phyloP scores from a whole-genome alignment of 1,139 yeast genomes.

The Spencermartinsiella ligniputridi region DNA sequence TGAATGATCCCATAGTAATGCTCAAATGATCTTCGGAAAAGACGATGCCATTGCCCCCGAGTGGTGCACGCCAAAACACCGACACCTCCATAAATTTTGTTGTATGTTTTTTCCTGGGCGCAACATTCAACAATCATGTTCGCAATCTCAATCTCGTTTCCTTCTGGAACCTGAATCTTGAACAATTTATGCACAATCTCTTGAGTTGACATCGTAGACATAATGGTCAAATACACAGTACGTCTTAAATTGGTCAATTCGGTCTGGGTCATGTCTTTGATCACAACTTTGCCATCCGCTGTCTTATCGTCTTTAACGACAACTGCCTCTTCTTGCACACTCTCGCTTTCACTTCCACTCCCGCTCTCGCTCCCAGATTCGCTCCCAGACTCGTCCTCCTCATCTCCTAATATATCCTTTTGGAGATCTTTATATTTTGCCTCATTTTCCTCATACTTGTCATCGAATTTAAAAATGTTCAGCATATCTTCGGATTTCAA shows the following conservation, averaged over 20 bases:
- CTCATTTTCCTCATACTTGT: slow-evolving; percentile 50
- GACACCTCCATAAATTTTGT: slow-evolving; percentile 78
- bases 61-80: slow-evolving; percentile 61
- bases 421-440: slow-evolving; percentile 38
- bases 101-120: slow-evolving; percentile 81
- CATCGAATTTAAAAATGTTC: slow-evolving; percentile 51
- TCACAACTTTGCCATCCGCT: slow-evolving; percentile 18
- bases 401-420: slow-evolving; percentile 45
- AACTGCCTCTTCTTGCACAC: slow-evolving; percentile 18
- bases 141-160: slow-evolving; percentile 43
- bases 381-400: slow-evolving; percentile 24
- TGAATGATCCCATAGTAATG: slow-evolving; percentile 57
- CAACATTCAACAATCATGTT: slow-evolving; percentile 82
- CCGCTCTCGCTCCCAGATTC: slow-evolving; percentile 19
- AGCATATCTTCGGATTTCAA: slow-evolving; percentile 46
- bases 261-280: slow-evolving; percentile 68
- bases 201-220: slow-evolving; percentile 91
- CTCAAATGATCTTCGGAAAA: slow-evolving; percentile 51
- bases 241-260: slow-evolving; percentile 63
- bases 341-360: slow-evolving; percentile 18
- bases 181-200: slow-evolving; percentile 88
- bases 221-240: slow-evolving; percentile 71
- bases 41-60: slow-evolving; percentile 50
- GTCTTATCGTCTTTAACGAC: slow-evolving; percentile 5
- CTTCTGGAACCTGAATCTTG: slow-evolving; percentile 34